Conservation (phyloP, 805 yeast genomes). For the Yamadazyma olivae region DNA sequence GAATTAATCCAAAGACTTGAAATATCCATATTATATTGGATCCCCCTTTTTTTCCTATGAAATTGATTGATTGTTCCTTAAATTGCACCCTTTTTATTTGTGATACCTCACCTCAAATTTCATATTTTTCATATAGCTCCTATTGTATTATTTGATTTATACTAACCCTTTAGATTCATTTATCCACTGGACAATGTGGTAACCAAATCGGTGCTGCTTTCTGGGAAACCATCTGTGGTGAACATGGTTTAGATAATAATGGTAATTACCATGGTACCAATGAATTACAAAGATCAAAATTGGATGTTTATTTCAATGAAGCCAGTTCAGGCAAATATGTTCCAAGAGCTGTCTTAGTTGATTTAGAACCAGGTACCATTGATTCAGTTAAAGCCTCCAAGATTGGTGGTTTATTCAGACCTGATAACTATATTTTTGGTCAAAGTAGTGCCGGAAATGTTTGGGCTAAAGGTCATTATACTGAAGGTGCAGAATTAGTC, state of each 20-base stretch:
- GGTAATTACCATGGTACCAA: conserved; percentile 64
- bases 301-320: conserved; percentile 85
- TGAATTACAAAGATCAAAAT: conserved; percentile 46
- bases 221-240: conserved; percentile 90
- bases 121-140: too few relatives aligned
- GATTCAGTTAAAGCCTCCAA: conserved; percentile 77
- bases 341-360: conserved; percentile 90
- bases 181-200: conserved; percentile 98
- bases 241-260: conserved; percentile 74
- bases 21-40: too few relatives aligned
- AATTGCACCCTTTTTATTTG: too few relatives aligned
- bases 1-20: too few relatives aligned
- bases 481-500: conserved; percentile 93
- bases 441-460: conserved; percentile 93
- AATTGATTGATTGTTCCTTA: too few relatives aligned
- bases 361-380: conserved; percentile 92
- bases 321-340: conserved; percentile 87
- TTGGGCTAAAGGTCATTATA: conserved; percentile 97
- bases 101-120: too few relatives aligned
- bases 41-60: too few relatives aligned
- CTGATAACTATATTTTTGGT: conserved; percentile 86
- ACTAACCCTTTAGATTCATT: conserved; percentile 62
- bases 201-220: conserved; percentile 96
- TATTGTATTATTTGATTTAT: too few relatives aligned
- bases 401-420: conserved; percentile 87